Percentiles rank a stretch among this genome's conserved stretches.
phyloP scores from a whole-genome alignment of 345 rosid genomes.

The Excoecaria agallocha region DNA sequence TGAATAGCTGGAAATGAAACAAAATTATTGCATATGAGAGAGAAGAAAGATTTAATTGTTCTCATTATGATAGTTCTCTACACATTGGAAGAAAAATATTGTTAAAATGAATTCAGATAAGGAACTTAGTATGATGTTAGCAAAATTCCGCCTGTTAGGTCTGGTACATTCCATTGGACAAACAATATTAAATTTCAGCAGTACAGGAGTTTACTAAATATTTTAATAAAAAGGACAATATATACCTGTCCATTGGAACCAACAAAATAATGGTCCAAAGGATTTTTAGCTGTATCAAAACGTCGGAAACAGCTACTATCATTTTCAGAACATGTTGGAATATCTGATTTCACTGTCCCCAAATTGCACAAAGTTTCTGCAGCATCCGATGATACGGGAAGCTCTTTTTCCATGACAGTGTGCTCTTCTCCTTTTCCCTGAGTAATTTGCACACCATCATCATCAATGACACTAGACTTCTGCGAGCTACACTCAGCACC shows the following conservation, averaged over 20 bases:
- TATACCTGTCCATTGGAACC: conserved; percentile 64
- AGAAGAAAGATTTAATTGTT: background rate
- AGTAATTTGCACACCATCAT: conserved; percentile 31
- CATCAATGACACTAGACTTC: conserved; percentile 37
- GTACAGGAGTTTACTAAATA: background rate
- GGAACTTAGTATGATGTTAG: background rate
- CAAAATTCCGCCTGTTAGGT: background rate
- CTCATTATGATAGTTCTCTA: background rate
- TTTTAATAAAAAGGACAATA: background rate
- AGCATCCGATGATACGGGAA: conserved; percentile 30
- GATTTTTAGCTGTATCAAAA: conserved; percentile 75
- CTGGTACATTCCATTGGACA: background rate
- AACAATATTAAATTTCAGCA: background rate
- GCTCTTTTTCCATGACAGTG: conserved; percentile 22
- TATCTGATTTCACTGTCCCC: conserved; percentile 39
- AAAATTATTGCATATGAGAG: background rate
- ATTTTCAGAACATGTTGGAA: conserved; percentile 33
- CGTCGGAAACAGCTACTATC: conserved; percentile 51
- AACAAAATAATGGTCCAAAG: conserved; percentile 79
- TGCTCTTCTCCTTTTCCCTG: conserved; percentile 33
- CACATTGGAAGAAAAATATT: background rate
- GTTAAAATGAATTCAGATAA: background rate
- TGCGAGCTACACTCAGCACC: conserved; percentile 44
- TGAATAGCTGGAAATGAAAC: background rate
- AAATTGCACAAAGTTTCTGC: conserved; percentile 30